Percentiles rank a stretch among this genome's conserved stretches.
These are phyloP conservation scores for Craspedostauros australis DNA, from an alignment of 108 stramenopile species.

Conservation along the genomic window DNA sequence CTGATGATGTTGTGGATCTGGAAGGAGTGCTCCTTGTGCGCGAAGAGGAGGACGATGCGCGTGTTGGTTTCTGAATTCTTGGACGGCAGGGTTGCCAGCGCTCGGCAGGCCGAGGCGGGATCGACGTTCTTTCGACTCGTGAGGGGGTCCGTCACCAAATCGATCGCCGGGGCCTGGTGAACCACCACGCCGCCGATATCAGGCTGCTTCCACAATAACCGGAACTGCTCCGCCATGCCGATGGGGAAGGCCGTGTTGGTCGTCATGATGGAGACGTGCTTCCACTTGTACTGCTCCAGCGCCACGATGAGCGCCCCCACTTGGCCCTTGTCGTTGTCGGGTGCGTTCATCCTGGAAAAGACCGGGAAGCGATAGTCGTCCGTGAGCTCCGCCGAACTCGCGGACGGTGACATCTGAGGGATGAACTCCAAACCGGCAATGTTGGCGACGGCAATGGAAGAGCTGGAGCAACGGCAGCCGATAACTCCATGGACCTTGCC, in stretches of 20 bases:
- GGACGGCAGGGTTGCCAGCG: neutral
- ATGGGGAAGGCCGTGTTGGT: neutral
- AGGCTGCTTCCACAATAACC: no score
- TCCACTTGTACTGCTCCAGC: neutral
- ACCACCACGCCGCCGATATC: no score
- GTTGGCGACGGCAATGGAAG: neutral
- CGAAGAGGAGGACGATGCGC: neutral
- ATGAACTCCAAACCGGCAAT: neutral
- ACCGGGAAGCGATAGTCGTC: neutral
- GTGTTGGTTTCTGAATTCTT: neutral
- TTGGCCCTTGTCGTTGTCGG: constrained; percentile 3
- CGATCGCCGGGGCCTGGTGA: no score
- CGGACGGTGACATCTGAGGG: neutral
- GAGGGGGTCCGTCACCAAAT: no score
- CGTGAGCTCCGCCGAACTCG: neutral
- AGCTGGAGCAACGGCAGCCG: neutral
- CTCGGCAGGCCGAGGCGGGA: no score
- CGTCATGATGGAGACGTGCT: neutral
- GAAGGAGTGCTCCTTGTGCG: neutral
- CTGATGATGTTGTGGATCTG: constrained; percentile 1
- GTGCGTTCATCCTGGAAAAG: neutral
- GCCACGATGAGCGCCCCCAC: neutral
- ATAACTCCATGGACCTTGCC: neutral
- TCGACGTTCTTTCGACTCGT: no score
- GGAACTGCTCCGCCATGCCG: no score